phyloP scores from a whole-genome alignment of 164 flowering plant species.

The Berberis vulgaris region DNA sequence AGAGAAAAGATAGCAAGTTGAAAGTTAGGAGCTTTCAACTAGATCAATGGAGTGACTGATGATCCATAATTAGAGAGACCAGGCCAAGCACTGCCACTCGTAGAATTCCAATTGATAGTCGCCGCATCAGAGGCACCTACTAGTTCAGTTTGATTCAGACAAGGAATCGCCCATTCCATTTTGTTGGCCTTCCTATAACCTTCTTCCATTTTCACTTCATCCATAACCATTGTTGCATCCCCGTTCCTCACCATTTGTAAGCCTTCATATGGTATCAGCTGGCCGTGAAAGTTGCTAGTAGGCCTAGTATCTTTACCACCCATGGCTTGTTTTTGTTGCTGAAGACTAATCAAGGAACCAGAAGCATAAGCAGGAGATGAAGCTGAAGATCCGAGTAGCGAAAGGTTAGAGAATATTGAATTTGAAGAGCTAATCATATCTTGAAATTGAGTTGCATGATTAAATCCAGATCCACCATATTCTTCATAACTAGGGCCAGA shows the following conservation, averaged over 20 bases:
- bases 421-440: slow-evolving; percentile 27
- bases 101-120: slow-evolving; percentile 38
- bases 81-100: slow-evolving; percentile 18
- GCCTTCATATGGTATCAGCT: slow-evolving; percentile 27
- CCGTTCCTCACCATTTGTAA: slow-evolving; percentile 17
- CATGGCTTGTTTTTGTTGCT: slow-evolving; percentile 22
- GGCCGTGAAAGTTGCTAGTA: slow-evolving; percentile 19
- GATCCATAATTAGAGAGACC: slow-evolving; percentile 22
- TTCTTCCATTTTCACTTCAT: slow-evolving; percentile 38
- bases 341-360: slow-evolving; percentile 27
- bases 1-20: neutral
- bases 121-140: slow-evolving; percentile 29
- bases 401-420: slow-evolving; percentile 28
- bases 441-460: slow-evolving; percentile 20
- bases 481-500: slow-evolving; percentile 13
- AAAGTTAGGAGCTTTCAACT: neutral
- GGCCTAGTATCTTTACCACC: slow-evolving; percentile 18
- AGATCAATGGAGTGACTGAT: slow-evolving; percentile 21
- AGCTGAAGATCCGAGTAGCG: slow-evolving; percentile 33
- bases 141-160: slow-evolving; percentile 32
- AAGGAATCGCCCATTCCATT: slow-evolving; percentile 13
- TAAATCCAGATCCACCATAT: slow-evolving; percentile 13
- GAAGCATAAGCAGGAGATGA: slow-evolving; percentile 12
- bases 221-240: slow-evolving; percentile 11
- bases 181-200: slow-evolving; percentile 13